Conservation (phyloP, 805 yeast species). For the Candida adriatica region DNA sequence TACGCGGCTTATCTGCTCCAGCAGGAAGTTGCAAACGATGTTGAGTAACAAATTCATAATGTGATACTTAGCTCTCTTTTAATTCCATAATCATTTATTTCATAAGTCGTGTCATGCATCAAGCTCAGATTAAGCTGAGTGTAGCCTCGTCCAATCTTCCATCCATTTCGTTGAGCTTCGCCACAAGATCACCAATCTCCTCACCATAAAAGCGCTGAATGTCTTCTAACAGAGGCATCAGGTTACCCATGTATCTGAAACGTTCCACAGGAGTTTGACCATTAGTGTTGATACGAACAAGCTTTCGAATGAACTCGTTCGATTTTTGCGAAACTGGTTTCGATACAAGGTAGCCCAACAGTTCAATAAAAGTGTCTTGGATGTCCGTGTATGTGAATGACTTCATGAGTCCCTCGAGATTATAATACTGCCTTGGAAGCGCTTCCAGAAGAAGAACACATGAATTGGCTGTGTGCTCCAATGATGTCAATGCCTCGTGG, state of each 20-base stretch:
- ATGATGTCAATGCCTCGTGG: neutral
- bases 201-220: conserved; percentile 4
- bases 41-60: too few species aligned
- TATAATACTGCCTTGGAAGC: conserved; percentile 12
- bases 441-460: conserved; percentile 11
- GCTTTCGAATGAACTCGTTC: conserved; percentile 6
- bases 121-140: too few species aligned
- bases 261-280: too few species aligned
- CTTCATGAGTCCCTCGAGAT: conserved; percentile 1
- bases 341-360: conserved; percentile 4
- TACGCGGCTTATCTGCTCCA: conserved; percentile 27
- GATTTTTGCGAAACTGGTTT: conserved; percentile 5
- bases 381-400: conserved; percentile 4
- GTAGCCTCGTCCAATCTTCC: too few species aligned
- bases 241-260: conserved; percentile 10
- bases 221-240: conserved; percentile 5
- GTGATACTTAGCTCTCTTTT: too few species aligned
- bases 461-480: conserved; percentile 2
- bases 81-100: too few species aligned
- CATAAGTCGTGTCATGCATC: too few species aligned
- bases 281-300: too few species aligned
- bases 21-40: conserved; percentile 28
- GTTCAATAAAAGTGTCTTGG: conserved; percentile 7
- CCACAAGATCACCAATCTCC: too few species aligned
- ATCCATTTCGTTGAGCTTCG: too few species aligned